These are phyloP conservation scores for Fistulifera pelliculosa DNA, from an alignment of 108 stramenopile species.

Conservation along the genomic window DNA sequence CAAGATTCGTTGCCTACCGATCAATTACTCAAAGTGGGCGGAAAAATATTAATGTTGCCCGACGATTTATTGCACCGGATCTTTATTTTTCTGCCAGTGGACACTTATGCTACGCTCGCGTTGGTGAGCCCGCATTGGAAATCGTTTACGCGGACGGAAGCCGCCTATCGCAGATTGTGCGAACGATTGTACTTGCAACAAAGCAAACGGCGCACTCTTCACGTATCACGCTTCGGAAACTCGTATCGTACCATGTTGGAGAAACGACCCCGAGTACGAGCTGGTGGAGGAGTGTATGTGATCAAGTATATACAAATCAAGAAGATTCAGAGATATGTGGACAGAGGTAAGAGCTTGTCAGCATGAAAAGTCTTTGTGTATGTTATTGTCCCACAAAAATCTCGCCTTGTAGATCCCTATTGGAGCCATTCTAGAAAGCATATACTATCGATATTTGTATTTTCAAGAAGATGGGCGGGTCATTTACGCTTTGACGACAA, in stretches of 20 bases:
- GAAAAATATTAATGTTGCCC: constrained; percentile 45
- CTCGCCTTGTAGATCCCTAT: constrained; percentile 29
- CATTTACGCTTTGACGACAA: constrained; percentile 60
- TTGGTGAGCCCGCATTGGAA: constrained; percentile 73
- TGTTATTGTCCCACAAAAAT: not conserved
- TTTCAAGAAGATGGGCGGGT: constrained; percentile 81
- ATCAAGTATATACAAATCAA: constrained; percentile 47
- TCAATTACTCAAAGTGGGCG: constrained; percentile 45
- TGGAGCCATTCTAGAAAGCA: constrained; percentile 69
- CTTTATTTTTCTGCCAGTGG: constrained; percentile 59
- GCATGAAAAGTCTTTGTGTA: not conserved
- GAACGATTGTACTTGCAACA: constrained; percentile 68
- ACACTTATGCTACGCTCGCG: constrained; percentile 48
- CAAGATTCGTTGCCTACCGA: constrained; percentile 26
- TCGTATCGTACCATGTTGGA: constrained; percentile 71
- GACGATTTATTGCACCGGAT: constrained; percentile 66
- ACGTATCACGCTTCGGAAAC: constrained; percentile 49
- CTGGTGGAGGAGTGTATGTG: constrained; percentile 67
- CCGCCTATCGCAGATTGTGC: constrained; percentile 57
- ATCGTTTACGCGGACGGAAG: constrained; percentile 58
- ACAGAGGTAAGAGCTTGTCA: constrained; percentile 30
- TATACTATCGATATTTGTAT: constrained; percentile 67
- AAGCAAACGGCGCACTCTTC: constrained; percentile 50
- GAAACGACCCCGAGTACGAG: constrained; percentile 59
- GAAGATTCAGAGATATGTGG: constrained; percentile 80